Conservation (phyloP, 169 alveolate species). For the Neospora caninum region DNA sequence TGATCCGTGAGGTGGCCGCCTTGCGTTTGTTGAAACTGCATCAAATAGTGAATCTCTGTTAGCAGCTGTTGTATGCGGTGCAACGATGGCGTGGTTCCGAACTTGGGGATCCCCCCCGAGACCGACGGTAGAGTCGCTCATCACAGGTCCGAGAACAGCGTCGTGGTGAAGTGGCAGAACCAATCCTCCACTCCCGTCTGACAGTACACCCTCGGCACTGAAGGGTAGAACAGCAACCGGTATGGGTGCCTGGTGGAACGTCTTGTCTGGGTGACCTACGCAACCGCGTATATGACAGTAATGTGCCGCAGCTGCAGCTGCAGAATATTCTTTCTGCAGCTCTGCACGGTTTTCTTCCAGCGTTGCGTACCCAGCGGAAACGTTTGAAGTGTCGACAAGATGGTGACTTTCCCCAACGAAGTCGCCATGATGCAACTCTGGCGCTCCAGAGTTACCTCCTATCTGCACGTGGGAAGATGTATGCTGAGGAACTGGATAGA, state of each 20-base stretch:
- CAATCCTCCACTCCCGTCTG: background rate
- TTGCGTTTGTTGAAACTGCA: background rate
- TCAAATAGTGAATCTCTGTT: background rate
- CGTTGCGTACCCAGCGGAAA: background rate
- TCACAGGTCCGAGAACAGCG: background rate
- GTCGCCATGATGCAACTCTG: background rate
- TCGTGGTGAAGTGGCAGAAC: background rate
- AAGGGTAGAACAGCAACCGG: background rate
- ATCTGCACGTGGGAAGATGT: no score
- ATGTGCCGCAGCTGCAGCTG: background rate
- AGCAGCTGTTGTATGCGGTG: slow-evolving; percentile 4
- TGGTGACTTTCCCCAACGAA: background rate
- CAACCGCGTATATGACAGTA: background rate
- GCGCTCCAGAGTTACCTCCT: background rate
- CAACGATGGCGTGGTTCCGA: background rate
- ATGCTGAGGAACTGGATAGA: no score
- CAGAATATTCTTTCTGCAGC: background rate
- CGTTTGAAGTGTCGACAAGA: background rate
- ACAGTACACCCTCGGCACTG: no score
- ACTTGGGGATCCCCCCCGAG: background rate
- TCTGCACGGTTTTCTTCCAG: background rate
- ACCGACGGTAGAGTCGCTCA: background rate
- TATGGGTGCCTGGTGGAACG: background rate
- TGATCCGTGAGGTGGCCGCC: background rate
- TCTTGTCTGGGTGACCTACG: background rate